phyloP scores from a whole-genome alignment of 2,329 filamentous ascomycete genomes.

The Aurifilum marmelostoma region DNA sequence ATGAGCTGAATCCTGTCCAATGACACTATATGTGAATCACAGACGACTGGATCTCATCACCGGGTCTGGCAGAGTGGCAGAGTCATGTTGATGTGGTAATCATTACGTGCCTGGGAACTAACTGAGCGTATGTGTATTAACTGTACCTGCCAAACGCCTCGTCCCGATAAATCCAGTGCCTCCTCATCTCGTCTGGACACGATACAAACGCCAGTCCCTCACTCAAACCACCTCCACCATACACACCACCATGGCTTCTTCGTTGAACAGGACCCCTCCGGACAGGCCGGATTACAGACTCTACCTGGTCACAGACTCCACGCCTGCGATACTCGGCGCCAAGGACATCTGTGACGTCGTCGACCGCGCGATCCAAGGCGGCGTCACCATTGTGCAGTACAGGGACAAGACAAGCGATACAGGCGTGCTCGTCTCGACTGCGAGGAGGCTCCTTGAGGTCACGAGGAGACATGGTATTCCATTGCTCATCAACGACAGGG shows the following conservation, averaged over 20 bases:
- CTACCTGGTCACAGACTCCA: slow-evolving; percentile 93
- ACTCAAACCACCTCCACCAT: neutral
- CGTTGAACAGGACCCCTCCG: neutral
- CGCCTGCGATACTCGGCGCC: slow-evolving; percentile 76
- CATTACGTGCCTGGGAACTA: slow-evolving; percentile 7
- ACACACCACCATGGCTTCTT: neutral
- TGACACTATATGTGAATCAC: neutral
- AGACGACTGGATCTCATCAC: neutral
- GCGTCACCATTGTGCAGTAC: slow-evolving; percentile 86
- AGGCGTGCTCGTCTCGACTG: slow-evolving; percentile 69
- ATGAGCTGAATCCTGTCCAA: neutral
- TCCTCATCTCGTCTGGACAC: neutral
- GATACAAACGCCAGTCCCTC: neutral
- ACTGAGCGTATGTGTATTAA: neutral
- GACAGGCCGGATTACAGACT: slow-evolving; percentile 70
- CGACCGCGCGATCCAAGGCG: slow-evolving; percentile 73
- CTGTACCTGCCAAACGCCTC: neutral
- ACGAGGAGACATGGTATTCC: slow-evolving; percentile 72
- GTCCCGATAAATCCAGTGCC: neutral
- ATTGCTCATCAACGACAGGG: slow-evolving; percentile 88
- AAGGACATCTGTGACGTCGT: slow-evolving; percentile 74
- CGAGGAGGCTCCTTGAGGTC: slow-evolving; percentile 69
- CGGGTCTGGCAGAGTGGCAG: neutral
- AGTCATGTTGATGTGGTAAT: slow-evolving; percentile 18
- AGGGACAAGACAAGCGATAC: slow-evolving; percentile 86